A percentile compares a stretch with the other conserved stretches of the same genome.
Evolutionary conservation across 768 basidiomycete species (phyloP).

Genomic region (Suillus clintonianus): DNA sequence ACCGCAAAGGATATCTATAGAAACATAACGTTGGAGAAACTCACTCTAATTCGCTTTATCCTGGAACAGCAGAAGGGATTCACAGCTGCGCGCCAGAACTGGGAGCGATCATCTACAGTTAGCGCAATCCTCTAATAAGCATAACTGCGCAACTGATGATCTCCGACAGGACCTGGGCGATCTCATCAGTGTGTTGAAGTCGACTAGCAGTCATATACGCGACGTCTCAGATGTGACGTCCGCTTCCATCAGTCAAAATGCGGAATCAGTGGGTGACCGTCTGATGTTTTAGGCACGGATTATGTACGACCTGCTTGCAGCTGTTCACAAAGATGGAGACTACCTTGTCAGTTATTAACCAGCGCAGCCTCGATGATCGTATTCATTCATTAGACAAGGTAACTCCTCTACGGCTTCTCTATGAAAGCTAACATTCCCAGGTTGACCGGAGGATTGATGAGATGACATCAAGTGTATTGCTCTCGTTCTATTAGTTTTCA

Average conservation of each 20-base stretch:
- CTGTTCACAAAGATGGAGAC: constrained; percentile 22
- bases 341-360: constrained; percentile 21
- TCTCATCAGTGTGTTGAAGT: constrained; percentile 19
- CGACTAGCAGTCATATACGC: constrained; percentile 18
- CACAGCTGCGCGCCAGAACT: constrained; percentile 27
- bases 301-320: constrained; percentile 17
- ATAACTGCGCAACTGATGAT: neutral
- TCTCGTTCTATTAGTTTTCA: neutral
- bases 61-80: constrained; percentile 43
- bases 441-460: constrained; percentile 26
- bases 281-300: neutral
- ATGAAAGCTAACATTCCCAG: constrained; percentile 18
- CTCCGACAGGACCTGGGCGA: constrained; percentile 30
- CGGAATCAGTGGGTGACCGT: constrained; percentile 20
- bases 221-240: constrained; percentile 23
- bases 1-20: constrained; percentile 65
- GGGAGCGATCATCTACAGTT: constrained; percentile 22
- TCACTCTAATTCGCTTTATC: constrained; percentile 49
- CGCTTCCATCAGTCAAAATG: constrained; percentile 12
- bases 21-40: constrained; percentile 63
- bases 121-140: neutral
- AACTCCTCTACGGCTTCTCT: constrained; percentile 1
- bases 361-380: constrained; percentile 20
- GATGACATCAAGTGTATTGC: constrained; percentile 23
- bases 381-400: constrained; percentile 25